Conservation (phyloP, 2,329 filamentous ascomycete species). For the Fusarium oligoseptatum region DNA sequence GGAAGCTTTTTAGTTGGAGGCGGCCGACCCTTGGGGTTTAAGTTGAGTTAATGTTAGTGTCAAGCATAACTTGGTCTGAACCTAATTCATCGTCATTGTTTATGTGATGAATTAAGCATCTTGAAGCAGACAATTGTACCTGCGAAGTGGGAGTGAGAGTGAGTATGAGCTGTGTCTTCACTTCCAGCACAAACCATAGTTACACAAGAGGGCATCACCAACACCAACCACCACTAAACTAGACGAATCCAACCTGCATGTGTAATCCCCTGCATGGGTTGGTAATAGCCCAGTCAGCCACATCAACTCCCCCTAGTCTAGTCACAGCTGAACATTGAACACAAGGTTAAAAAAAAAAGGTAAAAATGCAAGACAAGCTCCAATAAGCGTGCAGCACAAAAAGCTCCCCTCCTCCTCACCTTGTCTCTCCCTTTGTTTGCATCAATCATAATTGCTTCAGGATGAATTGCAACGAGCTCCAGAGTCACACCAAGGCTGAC, state of each 20-base stretch:
- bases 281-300: constrained; percentile 43
- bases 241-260: constrained; percentile 16
- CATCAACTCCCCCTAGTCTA: constrained; percentile 16
- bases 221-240: background rate
- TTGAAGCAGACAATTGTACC: background rate
- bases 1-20: background rate
- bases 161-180: background rate
- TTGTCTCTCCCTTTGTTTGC: background rate
- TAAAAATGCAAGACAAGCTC: constrained; percentile 9
- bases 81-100: background rate
- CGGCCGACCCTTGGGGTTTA: constrained; percentile 30
- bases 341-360: background rate
- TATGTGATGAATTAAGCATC: background rate
- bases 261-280: constrained; percentile 25
- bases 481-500: constrained; percentile 47
- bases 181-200: background rate
- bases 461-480: constrained; percentile 56
- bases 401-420: constrained; percentile 7
- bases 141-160: background rate
- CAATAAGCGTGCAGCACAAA: constrained; percentile 5
- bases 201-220: background rate
- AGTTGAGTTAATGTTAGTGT: constrained; percentile 12
- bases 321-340: constrained; percentile 13
- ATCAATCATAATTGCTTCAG: constrained; percentile 8
- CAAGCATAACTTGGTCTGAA: constrained; percentile 10